A percentile compares a stretch with the other conserved stretches of the same genome.
phyloP scores from a whole-genome alignment of 345 rosid genomes.

The Reutealis trisperma region DNA sequence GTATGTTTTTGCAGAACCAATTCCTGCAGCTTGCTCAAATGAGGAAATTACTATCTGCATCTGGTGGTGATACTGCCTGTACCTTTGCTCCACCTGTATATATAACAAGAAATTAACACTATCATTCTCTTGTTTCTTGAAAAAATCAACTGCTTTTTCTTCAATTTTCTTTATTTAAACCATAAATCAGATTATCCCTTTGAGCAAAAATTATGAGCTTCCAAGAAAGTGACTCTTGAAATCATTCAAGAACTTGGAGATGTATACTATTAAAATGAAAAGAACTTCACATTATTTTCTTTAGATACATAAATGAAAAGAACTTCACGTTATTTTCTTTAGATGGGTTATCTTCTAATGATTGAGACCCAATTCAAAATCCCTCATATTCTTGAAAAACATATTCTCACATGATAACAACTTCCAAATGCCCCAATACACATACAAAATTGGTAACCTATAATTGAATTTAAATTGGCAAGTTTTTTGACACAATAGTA shows the following conservation, averaged over 20 bases:
- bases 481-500: neutral
- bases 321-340: neutral
- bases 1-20: constrained; percentile 85
- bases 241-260: neutral
- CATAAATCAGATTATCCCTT: neutral
- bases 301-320: constrained; percentile 4
- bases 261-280: neutral
- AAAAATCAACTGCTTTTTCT: neutral
- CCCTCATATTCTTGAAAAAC: neutral
- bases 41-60: constrained; percentile 88
- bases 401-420: neutral
- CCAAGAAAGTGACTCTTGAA: neutral
- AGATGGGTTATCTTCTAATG: constrained; percentile 19
- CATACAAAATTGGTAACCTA: too few species aligned
- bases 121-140: neutral
- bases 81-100: constrained; percentile 91
- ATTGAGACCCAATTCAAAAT: constrained; percentile 19
- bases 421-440: too few species aligned
- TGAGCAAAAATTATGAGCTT: neutral
- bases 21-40: constrained; percentile 88
- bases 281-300: neutral
- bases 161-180: neutral
- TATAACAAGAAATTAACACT: neutral
- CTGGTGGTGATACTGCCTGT: constrained; percentile 92
- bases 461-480: too few species aligned